Evolutionary conservation across 139 green algal genomes (phyloP), one percentile per base, ranked within the genome.

Genomic region (Astrephomene gubernaculifera): DNA sequence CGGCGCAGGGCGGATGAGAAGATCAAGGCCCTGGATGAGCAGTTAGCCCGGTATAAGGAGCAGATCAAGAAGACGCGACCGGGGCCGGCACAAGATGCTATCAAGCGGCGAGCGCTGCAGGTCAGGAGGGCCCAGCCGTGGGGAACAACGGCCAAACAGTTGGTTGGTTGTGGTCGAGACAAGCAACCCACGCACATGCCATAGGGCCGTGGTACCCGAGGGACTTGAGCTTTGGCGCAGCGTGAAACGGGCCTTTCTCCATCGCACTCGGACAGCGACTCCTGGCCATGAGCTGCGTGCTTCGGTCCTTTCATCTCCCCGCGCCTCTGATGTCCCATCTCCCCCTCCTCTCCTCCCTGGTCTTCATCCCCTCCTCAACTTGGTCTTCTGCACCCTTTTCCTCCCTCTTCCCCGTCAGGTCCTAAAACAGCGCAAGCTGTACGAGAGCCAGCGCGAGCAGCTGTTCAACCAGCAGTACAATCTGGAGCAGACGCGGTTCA

Each of bases 381-480:
- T 65, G 57, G 14, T 6, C 57, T n/a, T n/a, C 22, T 65, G 6
- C 57, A 35, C 57, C 19, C 57, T n/a, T 22, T 31, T 29, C 27
- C 70, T 7, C 0, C 36, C 7, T 33, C 25, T 3, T 70, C 6
- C 22, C 19, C 44, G 72, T 73, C 89, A 97, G 90, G 88, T 99
- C 19, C 89, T 99, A n/a, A 97, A 97, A 87, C 96, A 99, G 92
- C 99, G 99, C 90, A 90, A 92, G 73, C 86, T 99, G 92, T 98
- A 98, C 81, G 97, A 99, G 90, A 69, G 80, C 3, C 97, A 99
- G 92, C 92, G 95, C 0, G 97, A 98, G 64, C 95, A 98, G 88
- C 92, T 99, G 43, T 98, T 97, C 89, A 91, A 94, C 61, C 97
- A 99, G 90, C 94, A 97, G 78, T 98, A 97, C 92, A 99, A 98